A percentile compares a stretch with the other conserved stretches of the same genome.
phyloP scores from a whole-genome alignment of 1,139 yeast species.

The Hansenula lynferdii region DNA sequence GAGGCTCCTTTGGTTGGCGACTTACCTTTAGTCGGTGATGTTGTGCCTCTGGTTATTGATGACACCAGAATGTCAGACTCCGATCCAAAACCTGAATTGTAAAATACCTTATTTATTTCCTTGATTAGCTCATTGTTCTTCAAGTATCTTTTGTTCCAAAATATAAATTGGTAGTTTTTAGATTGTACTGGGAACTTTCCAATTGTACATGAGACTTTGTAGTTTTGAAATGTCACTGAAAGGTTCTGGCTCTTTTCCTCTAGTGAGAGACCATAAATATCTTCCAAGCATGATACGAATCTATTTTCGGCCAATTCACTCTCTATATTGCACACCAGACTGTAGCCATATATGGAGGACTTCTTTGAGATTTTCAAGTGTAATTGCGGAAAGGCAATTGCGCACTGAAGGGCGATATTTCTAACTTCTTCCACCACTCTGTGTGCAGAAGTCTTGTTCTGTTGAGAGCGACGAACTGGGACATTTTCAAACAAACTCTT shows the following conservation, averaged over 20 bases:
- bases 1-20: conserved; percentile 14
- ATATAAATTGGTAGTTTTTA: conserved; percentile 40
- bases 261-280: conserved; percentile 22
- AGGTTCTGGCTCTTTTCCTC: conserved; percentile 20
- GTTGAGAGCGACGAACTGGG: conserved; percentile 50
- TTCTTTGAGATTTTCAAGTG: conserved; percentile 22
- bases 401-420: conserved; percentile 29
- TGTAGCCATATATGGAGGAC: conserved; percentile 4
- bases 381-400: conserved; percentile 27
- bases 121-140: conserved; percentile 24
- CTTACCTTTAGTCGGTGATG: conserved; percentile 19
- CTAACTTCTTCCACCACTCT: conserved; percentile 29
- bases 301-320: too few species aligned
- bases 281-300: too few species aligned
- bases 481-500: conserved; percentile 44
- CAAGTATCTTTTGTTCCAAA: conserved; percentile 37
- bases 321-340: conserved; percentile 6
- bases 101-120: conserved; percentile 28
- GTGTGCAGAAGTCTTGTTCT: conserved; percentile 22
- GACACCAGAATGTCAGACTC: conserved; percentile 9
- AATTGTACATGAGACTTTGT: conserved; percentile 27
- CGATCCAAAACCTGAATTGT: conserved; percentile 21
- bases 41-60: conserved; percentile 9
- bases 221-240: conserved; percentile 23
- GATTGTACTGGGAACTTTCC: conserved; percentile 28